Base-by-base conservation (phyloP, 2,329 filamentous ascomycete species). In the Penicillium glabrum region DNA sequence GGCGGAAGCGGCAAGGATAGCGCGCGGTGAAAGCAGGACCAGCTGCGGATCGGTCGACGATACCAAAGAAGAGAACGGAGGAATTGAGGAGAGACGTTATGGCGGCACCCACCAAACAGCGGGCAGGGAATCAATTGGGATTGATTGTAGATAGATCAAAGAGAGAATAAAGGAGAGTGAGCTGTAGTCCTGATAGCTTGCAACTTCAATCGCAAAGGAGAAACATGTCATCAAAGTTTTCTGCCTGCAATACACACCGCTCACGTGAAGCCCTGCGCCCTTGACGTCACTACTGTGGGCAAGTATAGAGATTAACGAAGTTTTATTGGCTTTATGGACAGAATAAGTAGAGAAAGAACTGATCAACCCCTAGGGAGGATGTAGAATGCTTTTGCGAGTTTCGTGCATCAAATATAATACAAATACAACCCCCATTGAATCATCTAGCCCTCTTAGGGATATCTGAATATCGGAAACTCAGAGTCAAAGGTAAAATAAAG, bases 21-120 rank as follows among this genome's bases (percentile, higher is more conserved):
- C 66, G 67, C 62, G 66, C 69, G 64, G 66, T 65, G 69, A 72
- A 69, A 62, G 85, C 86, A 89, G 86, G 81, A 79, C 86, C 84
- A 80, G 86, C 86, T 88, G 86, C 86, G 78, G 79, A 73, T 71
- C 77, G 77, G 72, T 75, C 74, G 77, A 83, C 61, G 62, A 77
- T 71, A 83, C 83, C 85, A 86, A 79, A 69, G 81, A 77, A 68
- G 57, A 75, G 56, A 50, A 68, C 54, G 61, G 65, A 61, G 43
- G 63, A 58, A 46, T 60, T 59, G 55, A 64, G 52, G 64, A 63
- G 59, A 65, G 66, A 68, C 70, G 69, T 72, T 62, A 64, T 72
- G 62, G 61, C 64, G 67, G 59, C 52, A 59, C 59, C 67, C 65
- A 71, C 68, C 52, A 46, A 8, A 14, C 16, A 33, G 52, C 60